Conservation (phyloP, 2,329 filamentous ascomycete species). For the Verticillium tricorpus region DNA sequence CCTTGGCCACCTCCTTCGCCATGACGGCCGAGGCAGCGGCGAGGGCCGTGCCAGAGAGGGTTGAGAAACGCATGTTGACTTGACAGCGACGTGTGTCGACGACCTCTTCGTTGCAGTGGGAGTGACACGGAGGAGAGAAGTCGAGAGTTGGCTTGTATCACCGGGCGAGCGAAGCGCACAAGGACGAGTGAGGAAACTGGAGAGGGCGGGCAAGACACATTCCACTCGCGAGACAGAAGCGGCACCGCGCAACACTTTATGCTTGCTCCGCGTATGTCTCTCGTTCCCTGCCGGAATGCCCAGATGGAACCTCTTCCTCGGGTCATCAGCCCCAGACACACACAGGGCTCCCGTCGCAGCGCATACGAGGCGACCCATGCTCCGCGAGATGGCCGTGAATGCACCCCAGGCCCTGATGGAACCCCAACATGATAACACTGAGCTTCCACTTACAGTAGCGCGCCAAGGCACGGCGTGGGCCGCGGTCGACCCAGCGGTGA, state of each 20-base stretch:
- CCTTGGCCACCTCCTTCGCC: slow-evolving; percentile 12
- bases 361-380: too few relatives aligned
- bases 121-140: background rate
- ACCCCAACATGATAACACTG: background rate
- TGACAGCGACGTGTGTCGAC: background rate
- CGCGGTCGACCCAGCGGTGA: background rate
- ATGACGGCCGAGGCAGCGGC: slow-evolving; percentile 8
- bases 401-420: background rate
- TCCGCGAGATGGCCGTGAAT: background rate
- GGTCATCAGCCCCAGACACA: too few relatives aligned
- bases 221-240: background rate
- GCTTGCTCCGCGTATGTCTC: background rate
- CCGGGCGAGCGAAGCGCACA: background rate
- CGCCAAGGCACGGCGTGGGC: background rate
- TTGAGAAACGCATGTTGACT: slow-evolving; percentile 12
- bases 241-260: background rate
- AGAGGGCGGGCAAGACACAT: background rate
- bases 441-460: background rate
- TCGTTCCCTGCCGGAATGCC: background rate
- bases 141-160: background rate
- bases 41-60: slow-evolving; percentile 9
- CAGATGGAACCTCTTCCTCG: too few relatives aligned
- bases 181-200: background rate
- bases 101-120: background rate
- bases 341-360: too few relatives aligned